These are phyloP conservation scores for Trichosporon coremiiforme DNA, from an alignment of 1,284 basidiomycete species.

Conservation along the genomic window DNA sequence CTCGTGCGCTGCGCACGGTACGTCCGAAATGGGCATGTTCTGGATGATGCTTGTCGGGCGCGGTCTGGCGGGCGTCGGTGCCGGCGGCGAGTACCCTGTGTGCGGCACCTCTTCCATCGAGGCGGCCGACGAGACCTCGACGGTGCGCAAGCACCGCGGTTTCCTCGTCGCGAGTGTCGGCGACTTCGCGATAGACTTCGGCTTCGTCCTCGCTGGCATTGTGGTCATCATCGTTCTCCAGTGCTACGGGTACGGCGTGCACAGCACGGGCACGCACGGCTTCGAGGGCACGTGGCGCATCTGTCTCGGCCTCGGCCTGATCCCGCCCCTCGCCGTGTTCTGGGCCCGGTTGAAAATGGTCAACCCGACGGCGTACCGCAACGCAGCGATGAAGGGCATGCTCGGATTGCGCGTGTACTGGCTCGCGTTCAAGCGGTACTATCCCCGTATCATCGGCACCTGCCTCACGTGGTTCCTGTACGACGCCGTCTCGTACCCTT, in stretches of 20 bases:
- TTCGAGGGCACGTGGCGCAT: conserved; percentile 74
- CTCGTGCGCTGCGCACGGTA: conserved; percentile 70
- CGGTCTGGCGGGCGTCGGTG: conserved; percentile 71
- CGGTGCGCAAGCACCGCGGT: conserved; percentile 30
- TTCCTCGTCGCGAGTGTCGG: conserved; percentile 62
- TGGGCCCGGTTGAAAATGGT: conserved; percentile 64
- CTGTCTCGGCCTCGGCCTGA: conserved; percentile 70
- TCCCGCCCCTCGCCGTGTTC: conserved; percentile 70
- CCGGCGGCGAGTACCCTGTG: conserved; percentile 70
- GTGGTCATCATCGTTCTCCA: conserved; percentile 62
- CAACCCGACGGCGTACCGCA: conserved; percentile 67
- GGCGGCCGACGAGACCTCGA: conserved; percentile 75
- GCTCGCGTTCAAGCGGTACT: conserved; percentile 68
- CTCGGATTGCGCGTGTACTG: conserved; percentile 30
- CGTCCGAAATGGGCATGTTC: conserved; percentile 62
- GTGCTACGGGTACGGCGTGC: conserved; percentile 48
- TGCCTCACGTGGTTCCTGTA: conserved; percentile 76
- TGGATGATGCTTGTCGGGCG: conserved; percentile 73
- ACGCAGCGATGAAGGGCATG: conserved; percentile 67
- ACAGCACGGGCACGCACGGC: conserved; percentile 65
- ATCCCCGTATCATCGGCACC: conserved; percentile 69
- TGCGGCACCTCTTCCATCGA: conserved; percentile 69
- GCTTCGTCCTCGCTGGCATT: conserved; percentile 71
- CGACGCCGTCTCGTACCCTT: conserved; percentile 74
- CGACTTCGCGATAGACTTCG: conserved; percentile 63